Evolutionary conservation across 2,329 filamentous ascomycete species (phyloP).

Genomic region (Tothia fuscella): DNA sequence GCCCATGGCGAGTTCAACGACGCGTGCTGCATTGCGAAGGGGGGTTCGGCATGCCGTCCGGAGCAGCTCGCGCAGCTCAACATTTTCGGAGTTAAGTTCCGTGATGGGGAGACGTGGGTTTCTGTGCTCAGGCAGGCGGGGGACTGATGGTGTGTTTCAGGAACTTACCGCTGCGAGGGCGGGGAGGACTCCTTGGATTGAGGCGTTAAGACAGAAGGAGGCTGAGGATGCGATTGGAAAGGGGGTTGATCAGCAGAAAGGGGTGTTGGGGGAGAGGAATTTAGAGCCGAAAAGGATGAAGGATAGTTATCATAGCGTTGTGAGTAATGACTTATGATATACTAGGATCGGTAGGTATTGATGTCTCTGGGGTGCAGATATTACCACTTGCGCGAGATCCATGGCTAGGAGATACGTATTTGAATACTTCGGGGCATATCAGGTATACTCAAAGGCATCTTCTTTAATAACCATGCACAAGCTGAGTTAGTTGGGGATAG

Average conservation of each 20-base stretch:
- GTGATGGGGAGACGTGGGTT: conserved; percentile 1
- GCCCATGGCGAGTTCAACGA: too few species aligned
- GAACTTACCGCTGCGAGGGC: conserved; percentile 48
- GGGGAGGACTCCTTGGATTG: conserved; percentile 57
- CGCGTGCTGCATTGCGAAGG: too few species aligned
- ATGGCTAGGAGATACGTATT: conserved; percentile 66
- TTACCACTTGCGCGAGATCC: conserved; percentile 61
- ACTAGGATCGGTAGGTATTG: conserved; percentile 10
- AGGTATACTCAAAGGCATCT: conserved; percentile 28
- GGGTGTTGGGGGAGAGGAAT: conserved; percentile 34
- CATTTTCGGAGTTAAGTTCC: too few species aligned
- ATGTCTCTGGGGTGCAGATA: conserved; percentile 33
- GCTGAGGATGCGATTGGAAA: conserved; percentile 18
- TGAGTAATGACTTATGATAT: conserved; percentile 26
- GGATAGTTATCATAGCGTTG: conserved; percentile 57
- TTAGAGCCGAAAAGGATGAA: conserved; percentile 56
- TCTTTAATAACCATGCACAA: not conserved
- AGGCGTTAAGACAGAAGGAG: conserved; percentile 45
- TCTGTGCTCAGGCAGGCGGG: not conserved
- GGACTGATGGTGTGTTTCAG: conserved; percentile 48
- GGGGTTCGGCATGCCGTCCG: too few species aligned
- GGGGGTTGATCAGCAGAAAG: not conserved
- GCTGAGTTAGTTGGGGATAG: conserved; percentile 13
- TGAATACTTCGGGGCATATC: conserved; percentile 65
- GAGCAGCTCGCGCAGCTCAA: too few species aligned